Conservation (phyloP, 2,329 filamentous ascomycete species). For the Clonostachys byssicola region DNA sequence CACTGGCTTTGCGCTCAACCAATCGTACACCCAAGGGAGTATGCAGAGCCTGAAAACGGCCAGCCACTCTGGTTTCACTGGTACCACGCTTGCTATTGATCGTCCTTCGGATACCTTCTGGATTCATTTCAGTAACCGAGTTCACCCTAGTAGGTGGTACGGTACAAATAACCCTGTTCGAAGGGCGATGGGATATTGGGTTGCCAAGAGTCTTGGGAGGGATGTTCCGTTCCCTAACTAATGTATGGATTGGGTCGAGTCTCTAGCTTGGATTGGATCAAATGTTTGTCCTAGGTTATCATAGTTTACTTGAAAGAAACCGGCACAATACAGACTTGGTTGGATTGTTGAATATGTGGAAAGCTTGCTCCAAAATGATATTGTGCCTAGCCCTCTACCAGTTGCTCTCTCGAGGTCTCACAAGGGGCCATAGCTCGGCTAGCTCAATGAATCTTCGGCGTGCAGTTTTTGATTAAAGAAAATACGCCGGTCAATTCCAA, state of each 20-base stretch:
- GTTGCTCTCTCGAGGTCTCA: too few species aligned
- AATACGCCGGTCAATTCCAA: too few species aligned
- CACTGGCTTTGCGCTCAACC: constrained; percentile 22
- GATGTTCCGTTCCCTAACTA: neutral
- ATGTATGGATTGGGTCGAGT: neutral
- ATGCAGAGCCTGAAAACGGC: constrained; percentile 13
- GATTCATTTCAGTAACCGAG: constrained; percentile 11
- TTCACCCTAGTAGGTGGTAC: constrained; percentile 7
- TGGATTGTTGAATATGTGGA: too few species aligned
- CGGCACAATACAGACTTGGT: too few species aligned
- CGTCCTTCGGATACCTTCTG: constrained; percentile 9
- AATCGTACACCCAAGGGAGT: constrained; percentile 21
- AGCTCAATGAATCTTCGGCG: too few species aligned
- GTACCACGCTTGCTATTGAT: constrained; percentile 15
- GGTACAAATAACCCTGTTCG: neutral
- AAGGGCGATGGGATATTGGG: neutral
- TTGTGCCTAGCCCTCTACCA: too few species aligned
- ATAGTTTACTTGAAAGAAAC: too few species aligned
- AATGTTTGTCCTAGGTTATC: too few species aligned
- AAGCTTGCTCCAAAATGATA: too few species aligned
- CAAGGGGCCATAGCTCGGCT: too few species aligned
- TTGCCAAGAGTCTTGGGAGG: neutral
- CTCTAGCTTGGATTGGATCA: too few species aligned
- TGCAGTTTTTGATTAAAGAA: too few species aligned
- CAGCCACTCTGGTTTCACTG: constrained; percentile 15